A percentile compares a stretch with the other conserved stretches of the same genome.
Evolutionary conservation across 1,139 yeast genomes (phyloP).

Genomic region (Candida dubliniensis): DNA sequence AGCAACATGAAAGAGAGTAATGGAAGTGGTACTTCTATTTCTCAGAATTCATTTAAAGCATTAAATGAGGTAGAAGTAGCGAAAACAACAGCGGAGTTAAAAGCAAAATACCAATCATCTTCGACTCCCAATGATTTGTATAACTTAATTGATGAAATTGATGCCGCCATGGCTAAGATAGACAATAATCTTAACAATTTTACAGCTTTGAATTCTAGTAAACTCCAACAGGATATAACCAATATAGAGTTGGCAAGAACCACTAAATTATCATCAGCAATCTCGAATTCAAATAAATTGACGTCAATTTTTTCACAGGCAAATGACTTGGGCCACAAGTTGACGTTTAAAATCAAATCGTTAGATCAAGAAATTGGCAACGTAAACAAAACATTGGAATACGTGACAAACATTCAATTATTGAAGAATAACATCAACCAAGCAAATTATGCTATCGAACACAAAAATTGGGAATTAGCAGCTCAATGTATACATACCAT

Average conservation of each 20-base stretch:
- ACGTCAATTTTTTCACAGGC: conserved; percentile 56
- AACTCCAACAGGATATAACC: conserved; percentile 37
- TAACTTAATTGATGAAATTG: conserved; percentile 17
- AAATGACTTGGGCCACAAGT: conserved; percentile 61
- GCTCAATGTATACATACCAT: conserved; percentile 59
- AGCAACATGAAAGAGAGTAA: neutral
- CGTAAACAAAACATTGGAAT: conserved; percentile 62
- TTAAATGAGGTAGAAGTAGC: conserved; percentile 9
- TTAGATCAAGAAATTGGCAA: conserved; percentile 71
- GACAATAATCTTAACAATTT: conserved; percentile 27
- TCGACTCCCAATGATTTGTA: conserved; percentile 16
- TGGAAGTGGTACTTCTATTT: neutral
- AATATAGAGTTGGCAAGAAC: conserved; percentile 40
- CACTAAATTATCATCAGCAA: conserved; percentile 38
- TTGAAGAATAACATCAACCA: conserved; percentile 66
- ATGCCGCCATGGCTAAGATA: conserved; percentile 12
- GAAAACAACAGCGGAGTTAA: conserved; percentile 9
- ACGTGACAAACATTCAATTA: conserved; percentile 63
- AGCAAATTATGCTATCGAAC: conserved; percentile 66
- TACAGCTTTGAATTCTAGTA: conserved; percentile 27
- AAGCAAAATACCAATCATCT: conserved; percentile 10
- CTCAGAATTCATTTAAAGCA: neutral
- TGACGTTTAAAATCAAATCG: conserved; percentile 68
- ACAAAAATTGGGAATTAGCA: conserved; percentile 69
- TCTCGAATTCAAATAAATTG: conserved; percentile 45